Evolutionary conservation across 768 basidiomycete genomes (phyloP).

Genomic region (Leccinum variicolor): DNA sequence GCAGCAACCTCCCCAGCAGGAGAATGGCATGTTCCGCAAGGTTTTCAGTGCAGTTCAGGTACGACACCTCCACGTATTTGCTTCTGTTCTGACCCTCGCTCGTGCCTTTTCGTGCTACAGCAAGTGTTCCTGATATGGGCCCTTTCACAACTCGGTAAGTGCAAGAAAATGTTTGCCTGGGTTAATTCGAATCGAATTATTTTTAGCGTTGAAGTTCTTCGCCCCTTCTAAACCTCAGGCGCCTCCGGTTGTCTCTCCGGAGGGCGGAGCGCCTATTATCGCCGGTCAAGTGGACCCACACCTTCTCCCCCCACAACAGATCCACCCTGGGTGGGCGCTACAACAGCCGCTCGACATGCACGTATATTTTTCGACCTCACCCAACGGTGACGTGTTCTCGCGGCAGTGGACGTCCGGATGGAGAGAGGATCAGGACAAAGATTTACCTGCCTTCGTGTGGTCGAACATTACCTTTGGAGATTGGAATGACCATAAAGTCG

Average conservation of each 20-base stretch:
- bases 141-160: conserved; percentile 62
- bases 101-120: conserved; percentile 33
- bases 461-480: conserved; percentile 75
- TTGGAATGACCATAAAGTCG: conserved; percentile 58
- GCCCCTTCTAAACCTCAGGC: conserved; percentile 33
- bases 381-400: conserved; percentile 57
- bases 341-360: conserved; percentile 65
- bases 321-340: conserved; percentile 55
- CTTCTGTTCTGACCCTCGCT: conserved; percentile 2
- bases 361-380: conserved; percentile 68
- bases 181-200: background rate
- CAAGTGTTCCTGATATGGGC: conserved; percentile 68
- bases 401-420: conserved; percentile 49
- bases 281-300: conserved; percentile 41
- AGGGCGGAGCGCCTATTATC: conserved; percentile 9
- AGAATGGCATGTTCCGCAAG: conserved; percentile 36
- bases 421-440: conserved; percentile 44
- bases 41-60: conserved; percentile 44
- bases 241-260: conserved; percentile 28
- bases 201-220: conserved; percentile 45
- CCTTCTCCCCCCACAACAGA: conserved; percentile 53
- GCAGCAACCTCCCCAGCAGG: conserved; percentile 18
- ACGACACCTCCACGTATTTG: conserved; percentile 10
- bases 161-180: background rate
- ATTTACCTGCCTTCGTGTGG: conserved; percentile 72